phyloP scores from a whole-genome alignment of 176 grass and related monocot species.

The Canna indica region DNA sequence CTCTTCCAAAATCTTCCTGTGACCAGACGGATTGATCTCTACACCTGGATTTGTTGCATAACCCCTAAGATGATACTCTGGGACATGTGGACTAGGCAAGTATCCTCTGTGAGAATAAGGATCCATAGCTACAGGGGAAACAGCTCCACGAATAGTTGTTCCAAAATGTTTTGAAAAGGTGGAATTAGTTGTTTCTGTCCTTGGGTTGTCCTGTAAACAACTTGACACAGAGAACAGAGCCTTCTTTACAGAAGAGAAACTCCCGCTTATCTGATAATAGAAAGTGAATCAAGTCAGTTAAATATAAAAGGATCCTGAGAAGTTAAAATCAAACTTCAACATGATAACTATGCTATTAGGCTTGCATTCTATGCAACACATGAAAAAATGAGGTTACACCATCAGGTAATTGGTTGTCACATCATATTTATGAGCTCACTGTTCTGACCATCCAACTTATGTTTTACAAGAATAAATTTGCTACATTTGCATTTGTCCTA shows the following conservation, averaged over 20 bases:
- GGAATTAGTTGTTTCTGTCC: constrained; percentile 33
- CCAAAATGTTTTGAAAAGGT: constrained; percentile 35
- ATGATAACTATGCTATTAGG: not conserved
- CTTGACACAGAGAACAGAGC: constrained; percentile 49
- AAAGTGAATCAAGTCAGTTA: not conserved
- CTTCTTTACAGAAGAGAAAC: constrained; percentile 58
- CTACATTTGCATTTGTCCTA: no score
- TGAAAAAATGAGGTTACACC: no score
- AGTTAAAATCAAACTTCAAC: not conserved
- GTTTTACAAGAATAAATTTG: no score
- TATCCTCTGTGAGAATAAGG: constrained; percentile 55
- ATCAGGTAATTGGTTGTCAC: no score
- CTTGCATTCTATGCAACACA: not conserved
- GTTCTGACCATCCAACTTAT: no score
- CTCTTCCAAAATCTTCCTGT: constrained; percentile 64
- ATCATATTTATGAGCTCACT: no score
- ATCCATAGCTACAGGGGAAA: constrained; percentile 32
- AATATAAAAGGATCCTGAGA: not conserved
- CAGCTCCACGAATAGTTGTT: constrained; percentile 28
- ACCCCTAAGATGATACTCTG: constrained; percentile 44
- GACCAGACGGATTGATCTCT: constrained; percentile 24
- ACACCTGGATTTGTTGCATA: constrained; percentile 22
- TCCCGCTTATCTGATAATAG: constrained; percentile 51
- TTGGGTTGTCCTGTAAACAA: constrained; percentile 52
- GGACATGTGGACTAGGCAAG: constrained; percentile 30